Evolutionary conservation across 768 basidiomycete species (phyloP).

Genomic region (Trametes maxima): DNA sequence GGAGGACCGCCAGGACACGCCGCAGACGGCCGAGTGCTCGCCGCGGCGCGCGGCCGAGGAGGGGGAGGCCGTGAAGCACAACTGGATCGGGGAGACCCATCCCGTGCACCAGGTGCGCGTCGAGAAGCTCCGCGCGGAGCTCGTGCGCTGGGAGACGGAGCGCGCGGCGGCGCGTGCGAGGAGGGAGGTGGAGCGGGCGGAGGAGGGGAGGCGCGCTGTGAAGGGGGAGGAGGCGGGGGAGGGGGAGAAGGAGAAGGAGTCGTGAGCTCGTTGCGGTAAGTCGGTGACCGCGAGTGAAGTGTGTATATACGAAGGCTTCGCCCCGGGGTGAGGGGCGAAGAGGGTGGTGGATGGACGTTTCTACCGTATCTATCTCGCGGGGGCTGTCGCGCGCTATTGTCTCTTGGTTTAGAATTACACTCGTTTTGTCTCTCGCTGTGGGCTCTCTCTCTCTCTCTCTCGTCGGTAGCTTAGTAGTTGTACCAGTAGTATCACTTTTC

Average conservation of each 20-base stretch:
- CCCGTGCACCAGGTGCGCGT: slow-evolving; percentile 71
- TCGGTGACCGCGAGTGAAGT: not conserved
- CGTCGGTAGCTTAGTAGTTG: not conserved
- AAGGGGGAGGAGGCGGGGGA: not conserved
- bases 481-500: not conserved
- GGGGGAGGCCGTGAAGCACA: slow-evolving; percentile 11
- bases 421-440: slow-evolving; percentile 11
- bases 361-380: slow-evolving; percentile 6
- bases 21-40: slow-evolving; percentile 48
- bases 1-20: slow-evolving; percentile 54
- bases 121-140: slow-evolving; percentile 61
- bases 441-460: slow-evolving; percentile 7
- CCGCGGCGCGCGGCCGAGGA: slow-evolving; percentile 31
- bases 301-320: not conserved
- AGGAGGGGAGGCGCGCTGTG: not conserved
- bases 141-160: slow-evolving; percentile 69
- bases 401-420: slow-evolving; percentile 4
- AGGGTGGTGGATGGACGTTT: not conserved
- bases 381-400: slow-evolving; percentile 4
- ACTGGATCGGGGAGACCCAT: slow-evolving; percentile 56
- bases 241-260: not conserved
- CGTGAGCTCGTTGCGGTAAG: not conserved
- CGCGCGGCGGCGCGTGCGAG: slow-evolving; percentile 33
- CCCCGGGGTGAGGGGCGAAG: not conserved
- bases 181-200: slow-evolving; percentile 12